These are phyloP conservation scores for Yamadazyma triangularis DNA, from an alignment of 1,139 yeast species.

Conservation along the genomic window DNA sequence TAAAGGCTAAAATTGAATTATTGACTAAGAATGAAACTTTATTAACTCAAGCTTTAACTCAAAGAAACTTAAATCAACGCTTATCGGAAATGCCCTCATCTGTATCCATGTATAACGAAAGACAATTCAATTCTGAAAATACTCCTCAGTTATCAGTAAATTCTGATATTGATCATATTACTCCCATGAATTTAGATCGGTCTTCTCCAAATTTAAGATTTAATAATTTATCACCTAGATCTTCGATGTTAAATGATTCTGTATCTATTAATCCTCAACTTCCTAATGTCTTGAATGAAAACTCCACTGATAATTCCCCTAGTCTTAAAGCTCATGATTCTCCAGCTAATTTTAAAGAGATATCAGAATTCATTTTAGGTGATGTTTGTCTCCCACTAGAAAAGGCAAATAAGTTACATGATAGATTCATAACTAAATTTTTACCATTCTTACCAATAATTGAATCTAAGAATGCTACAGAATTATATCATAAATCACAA, in stretches of 20 bases:
- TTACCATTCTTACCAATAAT: conserved; percentile 79
- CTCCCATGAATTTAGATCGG: not conserved
- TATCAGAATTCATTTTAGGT: conserved; percentile 64
- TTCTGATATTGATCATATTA: not conserved
- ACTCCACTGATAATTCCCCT: not conserved
- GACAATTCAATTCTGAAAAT: not conserved
- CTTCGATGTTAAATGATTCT: not conserved
- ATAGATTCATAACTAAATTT: conserved; percentile 59
- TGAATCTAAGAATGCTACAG: conserved; percentile 66
- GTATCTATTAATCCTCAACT: conserved; percentile 8
- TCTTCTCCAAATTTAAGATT: not conserved
- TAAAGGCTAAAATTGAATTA: conserved; percentile 73
- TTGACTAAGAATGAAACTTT: conserved; percentile 66
- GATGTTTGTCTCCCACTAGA: conserved; percentile 62
- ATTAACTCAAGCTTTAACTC: conserved; percentile 58
- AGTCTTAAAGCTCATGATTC: conserved; percentile 13
- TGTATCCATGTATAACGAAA: conserved; percentile 1
- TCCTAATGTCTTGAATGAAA: conserved; percentile 1
- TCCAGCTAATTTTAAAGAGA: conserved; percentile 15
- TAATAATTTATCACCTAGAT: not conserved
- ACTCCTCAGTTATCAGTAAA: not conserved
- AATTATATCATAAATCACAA: conserved; percentile 78
- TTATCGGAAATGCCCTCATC: not conserved
- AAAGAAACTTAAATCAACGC: conserved; percentile 27
- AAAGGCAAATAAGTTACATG: conserved; percentile 71